These are phyloP conservation scores for Cnidoscolus chayamansa DNA, from an alignment of 441 rosid species.

Conservation along the genomic window DNA sequence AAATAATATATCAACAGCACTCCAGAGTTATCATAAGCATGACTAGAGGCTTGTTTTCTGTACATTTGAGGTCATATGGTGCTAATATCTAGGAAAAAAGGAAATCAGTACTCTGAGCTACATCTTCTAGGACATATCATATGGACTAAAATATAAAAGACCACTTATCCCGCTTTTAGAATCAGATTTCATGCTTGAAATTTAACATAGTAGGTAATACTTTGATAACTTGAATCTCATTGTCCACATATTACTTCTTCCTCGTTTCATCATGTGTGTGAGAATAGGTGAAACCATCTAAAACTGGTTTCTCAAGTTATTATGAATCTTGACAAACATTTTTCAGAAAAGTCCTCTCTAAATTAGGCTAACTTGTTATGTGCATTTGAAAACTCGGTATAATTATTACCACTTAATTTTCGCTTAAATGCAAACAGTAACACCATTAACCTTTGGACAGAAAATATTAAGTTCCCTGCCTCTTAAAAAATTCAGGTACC, in stretches of 20 bases:
- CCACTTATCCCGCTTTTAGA: neutral
- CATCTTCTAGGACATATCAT: neutral
- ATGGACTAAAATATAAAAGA: neutral
- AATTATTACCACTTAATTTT: neutral
- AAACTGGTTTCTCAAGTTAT: conserved; percentile 3
- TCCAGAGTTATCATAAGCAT: too few relatives aligned
- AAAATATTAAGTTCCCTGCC: conserved; percentile 1
- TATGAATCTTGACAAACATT: neutral
- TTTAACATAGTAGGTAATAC: neutral
- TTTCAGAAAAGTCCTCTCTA: neutral
- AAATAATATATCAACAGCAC: too few relatives aligned
- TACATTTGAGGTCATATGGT: neutral
- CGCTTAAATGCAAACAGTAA: neutral
- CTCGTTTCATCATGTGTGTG: neutral
- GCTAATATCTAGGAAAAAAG: neutral
- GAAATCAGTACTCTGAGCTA: neutral
- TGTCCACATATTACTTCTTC: neutral
- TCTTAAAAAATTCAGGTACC: neutral
- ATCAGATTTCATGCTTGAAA: neutral
- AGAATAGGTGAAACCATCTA: neutral
- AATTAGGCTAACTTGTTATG: neutral
- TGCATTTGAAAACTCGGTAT: neutral
- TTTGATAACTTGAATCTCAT: neutral
- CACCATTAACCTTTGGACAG: neutral
- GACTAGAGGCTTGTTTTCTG: too few relatives aligned